These are phyloP conservation scores for Cercospora canescens DNA, from an alignment of 2,329 filamentous ascomycete species.

Conservation along the genomic window DNA sequence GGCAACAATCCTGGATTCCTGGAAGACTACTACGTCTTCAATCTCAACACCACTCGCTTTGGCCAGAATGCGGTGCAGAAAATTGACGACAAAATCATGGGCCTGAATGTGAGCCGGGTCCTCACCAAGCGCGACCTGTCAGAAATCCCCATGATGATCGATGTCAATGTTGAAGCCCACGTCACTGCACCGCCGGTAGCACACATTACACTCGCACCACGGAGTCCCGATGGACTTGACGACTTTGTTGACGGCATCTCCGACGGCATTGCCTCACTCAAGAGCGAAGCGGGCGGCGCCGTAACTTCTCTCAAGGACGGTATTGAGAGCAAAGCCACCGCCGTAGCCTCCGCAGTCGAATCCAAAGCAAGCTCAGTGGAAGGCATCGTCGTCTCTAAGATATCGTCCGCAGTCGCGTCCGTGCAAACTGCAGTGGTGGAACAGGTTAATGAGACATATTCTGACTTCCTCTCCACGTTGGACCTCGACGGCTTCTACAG, in stretches of 20 bases:
- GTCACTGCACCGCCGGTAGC: constrained; percentile 16
- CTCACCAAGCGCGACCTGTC: constrained; percentile 23
- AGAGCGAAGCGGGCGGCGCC: constrained; percentile 22
- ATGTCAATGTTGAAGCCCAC: constrained; percentile 11
- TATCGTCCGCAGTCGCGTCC: constrained; percentile 28
- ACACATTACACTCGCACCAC: constrained; percentile 25
- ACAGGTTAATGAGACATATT: constrained; percentile 39
- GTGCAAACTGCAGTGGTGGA: constrained; percentile 45
- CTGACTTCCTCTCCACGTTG: constrained; percentile 46
- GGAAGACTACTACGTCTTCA: constrained; percentile 58
- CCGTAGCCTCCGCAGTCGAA: constrained; percentile 23
- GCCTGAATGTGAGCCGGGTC: constrained; percentile 21
- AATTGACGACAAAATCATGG: constrained; percentile 30
- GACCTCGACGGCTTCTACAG: constrained; percentile 62
- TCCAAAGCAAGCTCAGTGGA: constrained; percentile 19
- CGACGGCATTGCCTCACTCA: constrained; percentile 16
- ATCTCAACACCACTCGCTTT: constrained; percentile 59
- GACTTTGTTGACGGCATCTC: constrained; percentile 31
- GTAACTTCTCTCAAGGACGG: constrained; percentile 26
- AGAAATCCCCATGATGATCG: constrained; percentile 8
- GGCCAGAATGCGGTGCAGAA: constrained; percentile 42
- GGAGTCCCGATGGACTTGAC: constrained; percentile 22
- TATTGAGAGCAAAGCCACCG: constrained; percentile 26
- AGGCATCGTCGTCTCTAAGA: constrained; percentile 23
- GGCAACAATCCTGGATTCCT: constrained; percentile 58